Conservation (phyloP, 345 rosid species). For the Citrus inodora region DNA sequence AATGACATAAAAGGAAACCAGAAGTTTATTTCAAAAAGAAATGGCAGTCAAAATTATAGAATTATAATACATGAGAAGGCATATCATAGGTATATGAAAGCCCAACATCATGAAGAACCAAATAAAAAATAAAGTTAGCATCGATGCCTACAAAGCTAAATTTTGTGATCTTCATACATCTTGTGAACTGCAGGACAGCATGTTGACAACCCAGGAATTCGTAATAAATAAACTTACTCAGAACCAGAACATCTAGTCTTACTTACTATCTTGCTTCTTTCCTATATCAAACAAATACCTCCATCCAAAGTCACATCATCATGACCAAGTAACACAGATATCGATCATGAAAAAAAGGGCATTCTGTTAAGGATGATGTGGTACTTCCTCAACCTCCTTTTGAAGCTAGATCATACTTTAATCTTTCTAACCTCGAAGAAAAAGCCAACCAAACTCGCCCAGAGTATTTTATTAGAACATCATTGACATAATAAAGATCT, state of each 20-base stretch:
- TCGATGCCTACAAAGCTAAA: background rate
- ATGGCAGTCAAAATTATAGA: background rate
- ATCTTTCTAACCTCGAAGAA: background rate
- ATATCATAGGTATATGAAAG: background rate
- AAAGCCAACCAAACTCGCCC: background rate
- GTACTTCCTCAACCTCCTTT: too few species aligned
- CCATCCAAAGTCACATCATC: background rate
- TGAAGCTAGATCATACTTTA: background rate
- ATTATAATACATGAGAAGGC: background rate
- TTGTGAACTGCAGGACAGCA: background rate
- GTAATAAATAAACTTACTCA: background rate
- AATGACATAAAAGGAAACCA: constrained; percentile 3
- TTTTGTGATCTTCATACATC: background rate
- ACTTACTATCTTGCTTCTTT: background rate
- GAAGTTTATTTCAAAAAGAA: constrained; percentile 10
- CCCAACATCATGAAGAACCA: background rate
- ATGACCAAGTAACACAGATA: background rate
- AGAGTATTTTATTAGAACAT: background rate
- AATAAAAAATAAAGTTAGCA: background rate
- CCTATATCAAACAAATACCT: background rate
- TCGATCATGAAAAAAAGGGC: background rate
- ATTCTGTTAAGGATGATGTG: too few species aligned
- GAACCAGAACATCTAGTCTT: background rate
- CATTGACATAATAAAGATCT: background rate
- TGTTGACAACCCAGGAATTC: background rate